A percentile compares a stretch with the other conserved stretches of the same genome.
These are phyloP conservation scores for Plenodomus biglobosus DNA, from an alignment of 2,329 filamentous ascomycete genomes.

Conservation along the genomic window DNA sequence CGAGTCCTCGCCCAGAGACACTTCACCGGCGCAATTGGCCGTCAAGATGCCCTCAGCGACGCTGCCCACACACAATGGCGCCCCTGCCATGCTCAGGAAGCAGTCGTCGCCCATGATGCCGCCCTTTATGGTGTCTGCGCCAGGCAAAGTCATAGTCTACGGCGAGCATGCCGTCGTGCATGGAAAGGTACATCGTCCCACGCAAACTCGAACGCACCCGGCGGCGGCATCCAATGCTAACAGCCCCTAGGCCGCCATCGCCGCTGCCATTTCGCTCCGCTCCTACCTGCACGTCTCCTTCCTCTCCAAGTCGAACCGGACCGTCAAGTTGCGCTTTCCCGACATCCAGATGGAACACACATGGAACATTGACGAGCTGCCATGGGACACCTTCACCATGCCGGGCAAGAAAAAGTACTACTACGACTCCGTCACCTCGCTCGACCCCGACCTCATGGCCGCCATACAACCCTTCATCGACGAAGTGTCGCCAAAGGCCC, in stretches of 20 bases:
- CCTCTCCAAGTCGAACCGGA: slow-evolving; percentile 87
- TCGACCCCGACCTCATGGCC: slow-evolving; percentile 79
- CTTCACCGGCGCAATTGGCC: slow-evolving; percentile 32
- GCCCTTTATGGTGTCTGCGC: slow-evolving; percentile 95
- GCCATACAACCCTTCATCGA: slow-evolving; percentile 79
- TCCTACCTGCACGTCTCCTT: slow-evolving; percentile 96
- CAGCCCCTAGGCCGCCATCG: slow-evolving; percentile 74
- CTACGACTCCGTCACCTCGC: slow-evolving; percentile 76
- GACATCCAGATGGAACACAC: slow-evolving; percentile 88
- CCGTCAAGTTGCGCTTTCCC: slow-evolving; percentile 83
- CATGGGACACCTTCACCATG: slow-evolving; percentile 79
- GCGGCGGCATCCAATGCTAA: too few species aligned
- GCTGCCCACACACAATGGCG: slow-evolving; percentile 11
- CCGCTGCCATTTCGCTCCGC: slow-evolving; percentile 89
- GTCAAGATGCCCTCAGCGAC: slow-evolving; percentile 22
- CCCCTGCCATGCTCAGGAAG: slow-evolving; percentile 31
- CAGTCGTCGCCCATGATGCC: slow-evolving; percentile 68
- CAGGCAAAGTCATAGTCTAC: slow-evolving; percentile 97
- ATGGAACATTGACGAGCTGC: slow-evolving; percentile 90
- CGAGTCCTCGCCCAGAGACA: slow-evolving; percentile 30
- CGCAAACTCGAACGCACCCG: too few species aligned
- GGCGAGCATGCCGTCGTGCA: slow-evolving; percentile 98
- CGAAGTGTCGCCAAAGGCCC: slow-evolving; percentile 65
- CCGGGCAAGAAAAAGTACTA: slow-evolving; percentile 91
- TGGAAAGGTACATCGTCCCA: slow-evolving; percentile 91